Percentiles rank a stretch among this genome's conserved stretches.
Evolutionary conservation across 1,284 basidiomycete genomes (phyloP).

Genomic region (Pseudozyma thailandica): DNA sequence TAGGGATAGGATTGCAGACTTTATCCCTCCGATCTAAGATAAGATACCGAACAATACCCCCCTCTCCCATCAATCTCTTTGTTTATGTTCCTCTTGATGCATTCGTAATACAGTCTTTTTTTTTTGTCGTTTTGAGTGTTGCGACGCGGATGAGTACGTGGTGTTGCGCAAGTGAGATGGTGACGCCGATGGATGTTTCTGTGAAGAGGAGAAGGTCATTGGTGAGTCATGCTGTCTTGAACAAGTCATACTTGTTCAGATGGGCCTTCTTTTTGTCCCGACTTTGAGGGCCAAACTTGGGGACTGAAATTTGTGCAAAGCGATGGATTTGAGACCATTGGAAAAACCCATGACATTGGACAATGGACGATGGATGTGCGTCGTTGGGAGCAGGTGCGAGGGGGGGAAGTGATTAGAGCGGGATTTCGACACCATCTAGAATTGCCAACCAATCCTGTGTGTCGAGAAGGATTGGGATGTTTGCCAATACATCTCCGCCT

Average conservation of each 20-base stretch:
- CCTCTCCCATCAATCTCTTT: too few relatives aligned
- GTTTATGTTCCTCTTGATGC: too few relatives aligned
- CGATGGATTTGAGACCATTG: too few relatives aligned
- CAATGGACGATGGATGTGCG: too few relatives aligned
- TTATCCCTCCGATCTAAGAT: conserved; percentile 39
- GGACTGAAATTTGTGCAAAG: too few relatives aligned
- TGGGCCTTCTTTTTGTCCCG: too few relatives aligned
- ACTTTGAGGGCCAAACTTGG: too few relatives aligned
- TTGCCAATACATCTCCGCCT: conserved; percentile 18
- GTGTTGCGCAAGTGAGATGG: not conserved
- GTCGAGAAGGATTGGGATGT: conserved; percentile 25
- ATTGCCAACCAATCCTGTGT: conserved; percentile 36
- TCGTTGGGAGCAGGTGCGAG: not conserved
- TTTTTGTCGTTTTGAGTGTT: not conserved
- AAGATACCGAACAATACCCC: not conserved
- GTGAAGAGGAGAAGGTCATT: too few relatives aligned
- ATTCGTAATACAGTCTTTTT: conserved; percentile 2
- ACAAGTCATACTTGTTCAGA: too few relatives aligned
- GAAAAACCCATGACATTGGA: too few relatives aligned
- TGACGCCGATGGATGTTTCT: not conserved
- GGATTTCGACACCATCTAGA: conserved; percentile 32
- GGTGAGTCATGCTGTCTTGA: too few relatives aligned
- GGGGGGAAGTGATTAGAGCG: conserved; percentile 1
- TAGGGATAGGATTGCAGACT: conserved; percentile 45
- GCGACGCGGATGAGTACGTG: too few relatives aligned